Conservation (phyloP, 371 early-diverging fungal genomes). For the Ordospora colligata region DNA sequence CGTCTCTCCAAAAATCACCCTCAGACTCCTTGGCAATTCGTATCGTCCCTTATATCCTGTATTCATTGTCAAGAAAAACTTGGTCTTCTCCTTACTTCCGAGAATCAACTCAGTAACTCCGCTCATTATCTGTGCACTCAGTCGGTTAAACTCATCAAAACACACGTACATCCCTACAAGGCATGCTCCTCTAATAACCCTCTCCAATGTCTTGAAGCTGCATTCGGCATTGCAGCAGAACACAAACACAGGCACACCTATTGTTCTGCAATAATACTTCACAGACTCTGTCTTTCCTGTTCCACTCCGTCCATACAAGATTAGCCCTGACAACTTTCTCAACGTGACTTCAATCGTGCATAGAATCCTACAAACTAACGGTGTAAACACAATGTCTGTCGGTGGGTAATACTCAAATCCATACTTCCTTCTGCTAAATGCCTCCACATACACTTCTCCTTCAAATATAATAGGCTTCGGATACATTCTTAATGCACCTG, state of each 20-base stretch:
- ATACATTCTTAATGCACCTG: neutral
- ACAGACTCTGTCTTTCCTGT: conserved; percentile 94
- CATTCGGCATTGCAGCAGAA: conserved; percentile 98
- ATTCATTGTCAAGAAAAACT: conserved; percentile 93
- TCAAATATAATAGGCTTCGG: neutral
- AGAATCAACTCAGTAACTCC: conserved; percentile 81
- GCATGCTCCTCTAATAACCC: conserved; percentile 90
- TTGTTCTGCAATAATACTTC: conserved; percentile 81
- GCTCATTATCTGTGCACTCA: conserved; percentile 86
- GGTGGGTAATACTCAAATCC: conserved; percentile 37
- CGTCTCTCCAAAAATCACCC: conserved; percentile 86
- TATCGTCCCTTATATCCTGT: conserved; percentile 95
- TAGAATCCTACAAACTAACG: conserved; percentile 23
- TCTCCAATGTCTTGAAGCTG: conserved; percentile 95
- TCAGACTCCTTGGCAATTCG: conserved; percentile 89
- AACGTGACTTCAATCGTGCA: conserved; percentile 12
- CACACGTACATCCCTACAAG: conserved; percentile 95
- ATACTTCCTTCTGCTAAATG: neutral
- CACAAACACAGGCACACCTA: conserved; percentile 87
- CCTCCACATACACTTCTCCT: neutral
- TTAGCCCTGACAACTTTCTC: conserved; percentile 7
- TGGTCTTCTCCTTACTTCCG: conserved; percentile 65
- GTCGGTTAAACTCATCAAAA: conserved; percentile 96
- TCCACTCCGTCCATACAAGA: conserved; percentile 65
- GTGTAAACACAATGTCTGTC: conserved; percentile 37